Base-by-base conservation (phyloP, 2,329 filamentous ascomycete species). In the Chaetomiaceae sp. region DNA sequence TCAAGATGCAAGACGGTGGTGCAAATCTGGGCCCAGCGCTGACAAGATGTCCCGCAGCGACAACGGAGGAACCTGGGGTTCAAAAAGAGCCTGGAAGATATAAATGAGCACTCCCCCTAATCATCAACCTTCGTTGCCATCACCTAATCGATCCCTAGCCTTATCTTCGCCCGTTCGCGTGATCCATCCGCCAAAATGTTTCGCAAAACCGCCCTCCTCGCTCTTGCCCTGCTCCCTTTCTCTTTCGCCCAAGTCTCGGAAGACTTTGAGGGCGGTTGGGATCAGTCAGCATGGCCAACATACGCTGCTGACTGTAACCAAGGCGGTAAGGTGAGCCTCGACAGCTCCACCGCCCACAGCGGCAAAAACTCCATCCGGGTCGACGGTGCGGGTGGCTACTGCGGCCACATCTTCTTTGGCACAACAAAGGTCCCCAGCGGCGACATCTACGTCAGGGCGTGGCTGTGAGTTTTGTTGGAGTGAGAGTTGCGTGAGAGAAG, bases 291-390 rank as follows among this genome's bases (percentile, higher is more conserved):
- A 50, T 83, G 80, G 80, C 74, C 78, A 0, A 78, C 68, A 4
- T 83, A 82, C 57, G 79, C 80, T 2, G 65, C 71, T 3, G 78
- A 82, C 65, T 83, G 80, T 61, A 80, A 70, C 66, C 79, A 82
- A 62, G 79, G 79, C 39, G 79, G 79, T 31, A 75, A 69, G 50
- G 73, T 83, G 46, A 70, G 67, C 2, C 75, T 83, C 13, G 80
- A 83, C 59, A 81, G 66, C 57, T 69, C 78, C 27, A 77, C 70
- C 0, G 78, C 76, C 0, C 77, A 82, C 60, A 79, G 72, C 51
- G 79, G 78, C 37, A 75, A 67, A 59, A 80, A 78, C 62, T 81
- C 75, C 0, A 71, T 79, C 4, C 71, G 71, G 41, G 78, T 80
- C n/a, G 73, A 70, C 39, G 75, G 76, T 37, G 73, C 74, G 0